Evolutionary conservation across 2,329 filamentous ascomycete species (phyloP).

Genomic region (Ceratocystis huliohia): DNA sequence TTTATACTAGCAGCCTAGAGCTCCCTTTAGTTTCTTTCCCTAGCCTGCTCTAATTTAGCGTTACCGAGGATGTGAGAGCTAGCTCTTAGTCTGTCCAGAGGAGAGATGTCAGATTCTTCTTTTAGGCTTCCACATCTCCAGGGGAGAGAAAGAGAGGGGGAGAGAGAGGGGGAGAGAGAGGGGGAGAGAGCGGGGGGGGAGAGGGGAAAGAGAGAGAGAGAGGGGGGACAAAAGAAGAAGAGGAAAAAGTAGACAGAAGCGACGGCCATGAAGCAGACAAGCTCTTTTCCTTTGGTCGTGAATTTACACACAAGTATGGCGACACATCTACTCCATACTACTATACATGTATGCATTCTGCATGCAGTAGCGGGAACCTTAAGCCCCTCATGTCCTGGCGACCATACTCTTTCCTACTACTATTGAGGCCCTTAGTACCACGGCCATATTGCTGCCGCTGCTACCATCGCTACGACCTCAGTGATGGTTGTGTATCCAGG

Average conservation of each 20-base stretch:
- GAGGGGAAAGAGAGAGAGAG: background rate
- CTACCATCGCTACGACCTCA: background rate
- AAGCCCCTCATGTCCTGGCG: background rate
- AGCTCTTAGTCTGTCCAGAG: background rate
- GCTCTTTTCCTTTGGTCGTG: no score
- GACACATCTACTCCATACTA: background rate
- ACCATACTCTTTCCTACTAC: background rate
- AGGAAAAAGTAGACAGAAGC: background rate
- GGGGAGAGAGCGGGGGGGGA: no score
- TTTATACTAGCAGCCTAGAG: no score
- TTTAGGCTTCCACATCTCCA: background rate
- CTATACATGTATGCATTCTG: background rate
- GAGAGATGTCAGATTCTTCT: conserved; percentile 2
- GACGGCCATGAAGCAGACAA: no score
- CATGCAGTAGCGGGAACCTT: background rate
- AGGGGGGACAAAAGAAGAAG: no score
- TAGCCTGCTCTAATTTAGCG: background rate
- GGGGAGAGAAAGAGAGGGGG: background rate
- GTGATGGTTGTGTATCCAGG: background rate
- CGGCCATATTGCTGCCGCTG: background rate
- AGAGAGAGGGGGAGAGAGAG: no score
- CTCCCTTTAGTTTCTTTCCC: background rate
- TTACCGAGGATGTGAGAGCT: background rate
- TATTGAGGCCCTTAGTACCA: background rate
- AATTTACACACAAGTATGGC: background rate